phyloP scores from a whole-genome alignment of 2,329 filamentous ascomycete genomes.

The Fusarium sp. region DNA sequence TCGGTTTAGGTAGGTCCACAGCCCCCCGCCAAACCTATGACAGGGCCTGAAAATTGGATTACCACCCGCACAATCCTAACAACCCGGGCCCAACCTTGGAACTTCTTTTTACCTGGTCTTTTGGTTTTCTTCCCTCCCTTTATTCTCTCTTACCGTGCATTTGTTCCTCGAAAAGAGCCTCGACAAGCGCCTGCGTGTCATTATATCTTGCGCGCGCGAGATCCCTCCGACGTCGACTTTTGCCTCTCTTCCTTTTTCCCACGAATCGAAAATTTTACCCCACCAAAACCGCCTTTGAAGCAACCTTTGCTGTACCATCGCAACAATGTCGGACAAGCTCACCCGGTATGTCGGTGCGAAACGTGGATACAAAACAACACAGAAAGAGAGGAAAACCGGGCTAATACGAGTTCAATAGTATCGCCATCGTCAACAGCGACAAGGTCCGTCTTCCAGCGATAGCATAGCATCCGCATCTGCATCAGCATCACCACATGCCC shows the following conservation, averaged over 20 bases:
- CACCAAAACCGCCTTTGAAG: slow-evolving; percentile 42
- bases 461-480: slow-evolving; percentile 14
- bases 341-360: slow-evolving; percentile 79
- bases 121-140: slow-evolving; percentile 21
- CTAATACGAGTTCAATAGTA: slow-evolving; percentile 69
- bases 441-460: slow-evolving; percentile 72
- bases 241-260: slow-evolving; percentile 22
- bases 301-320: slow-evolving; percentile 37
- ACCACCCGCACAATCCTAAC: slow-evolving; percentile 37
- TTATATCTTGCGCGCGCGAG: slow-evolving; percentile 41
- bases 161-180: slow-evolving; percentile 38
- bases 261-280: slow-evolving; percentile 33
- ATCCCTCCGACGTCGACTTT: slow-evolving; percentile 20
- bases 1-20: slow-evolving; percentile 38
- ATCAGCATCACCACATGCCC: slow-evolving; percentile 41
- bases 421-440: slow-evolving; percentile 98
- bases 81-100: slow-evolving; percentile 27
- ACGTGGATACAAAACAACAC: neutral
- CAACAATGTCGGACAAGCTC: slow-evolving; percentile 89
- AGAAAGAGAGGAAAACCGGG: neutral
- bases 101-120: slow-evolving; percentile 29
- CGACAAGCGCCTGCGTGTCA: slow-evolving; percentile 43
- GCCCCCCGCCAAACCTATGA: slow-evolving; percentile 47
- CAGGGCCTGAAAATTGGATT: slow-evolving; percentile 42
- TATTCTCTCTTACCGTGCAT: slow-evolving; percentile 26